Evolutionary conservation across 192 early-diverging fungal genomes (phyloP).

Genomic region (Backusella tarrabulga): DNA sequence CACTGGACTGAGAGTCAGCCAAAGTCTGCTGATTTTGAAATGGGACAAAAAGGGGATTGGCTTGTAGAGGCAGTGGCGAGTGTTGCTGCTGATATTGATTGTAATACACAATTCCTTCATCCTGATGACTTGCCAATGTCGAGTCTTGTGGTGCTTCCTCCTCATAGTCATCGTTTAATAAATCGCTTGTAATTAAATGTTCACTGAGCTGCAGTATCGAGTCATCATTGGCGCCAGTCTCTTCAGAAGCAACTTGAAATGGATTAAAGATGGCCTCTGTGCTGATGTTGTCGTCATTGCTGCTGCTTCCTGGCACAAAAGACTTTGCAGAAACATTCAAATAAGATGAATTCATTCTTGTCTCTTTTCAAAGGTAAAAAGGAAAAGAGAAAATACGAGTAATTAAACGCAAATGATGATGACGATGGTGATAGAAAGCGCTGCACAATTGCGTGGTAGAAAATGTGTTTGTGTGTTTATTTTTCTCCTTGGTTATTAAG

Average conservation of each 20-base stretch:
- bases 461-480: background rate
- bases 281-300: background rate
- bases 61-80: background rate
- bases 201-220: background rate
- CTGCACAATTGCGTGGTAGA: background rate
- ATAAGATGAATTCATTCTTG: background rate
- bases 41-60: background rate
- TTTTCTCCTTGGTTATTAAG: background rate
- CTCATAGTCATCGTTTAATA: slow-evolving; percentile 11
- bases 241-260: background rate
- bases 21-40: background rate
- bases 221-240: background rate
- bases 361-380: background rate
- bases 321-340: slow-evolving; percentile 1
- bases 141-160: background rate
- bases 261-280: background rate
- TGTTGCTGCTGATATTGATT: background rate
- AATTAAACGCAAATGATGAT: background rate
- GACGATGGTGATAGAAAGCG: background rate
- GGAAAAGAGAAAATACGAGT: background rate
- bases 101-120: background rate
- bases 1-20: background rate
- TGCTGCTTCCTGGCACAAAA: background rate
- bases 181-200: slow-evolving; percentile 1
- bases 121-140: no score